Evolutionary conservation across 2,329 filamentous ascomycete genomes (phyloP).

Genomic region (Xylariaceae sp.): DNA sequence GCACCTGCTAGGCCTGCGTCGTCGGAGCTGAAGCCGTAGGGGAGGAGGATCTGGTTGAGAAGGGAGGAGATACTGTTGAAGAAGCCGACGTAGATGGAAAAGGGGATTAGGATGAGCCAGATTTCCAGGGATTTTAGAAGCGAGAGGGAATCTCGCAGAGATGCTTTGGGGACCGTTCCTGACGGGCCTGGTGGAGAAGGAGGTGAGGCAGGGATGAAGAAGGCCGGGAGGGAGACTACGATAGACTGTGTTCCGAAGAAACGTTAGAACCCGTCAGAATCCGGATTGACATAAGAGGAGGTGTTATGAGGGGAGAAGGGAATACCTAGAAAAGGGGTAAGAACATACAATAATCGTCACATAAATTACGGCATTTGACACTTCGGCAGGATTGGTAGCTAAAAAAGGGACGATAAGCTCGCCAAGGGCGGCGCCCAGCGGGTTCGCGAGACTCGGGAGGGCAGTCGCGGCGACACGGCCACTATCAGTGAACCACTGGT

Average conservation of each 20-base stretch:
- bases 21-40: conserved; percentile 77
- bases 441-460: conserved; percentile 77
- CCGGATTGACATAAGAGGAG: neutral
- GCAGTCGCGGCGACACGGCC: conserved; percentile 87
- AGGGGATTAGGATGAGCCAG: conserved; percentile 77
- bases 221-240: conserved; percentile 63
- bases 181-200: conserved; percentile 72
- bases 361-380: conserved; percentile 80
- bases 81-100: conserved; percentile 77
- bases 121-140: conserved; percentile 65
- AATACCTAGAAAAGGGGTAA: conserved; percentile 4
- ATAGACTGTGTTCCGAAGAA: conserved; percentile 31
- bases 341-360: conserved; percentile 70
- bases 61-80: conserved; percentile 91
- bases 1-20: conserved; percentile 87
- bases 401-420: conserved; percentile 80
- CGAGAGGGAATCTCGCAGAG: conserved; percentile 47
- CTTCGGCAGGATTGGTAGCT: conserved; percentile 55
- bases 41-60: conserved; percentile 81
- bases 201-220: conserved; percentile 72
- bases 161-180: conserved; percentile 52
- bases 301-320: neutral
- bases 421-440: conserved; percentile 80
- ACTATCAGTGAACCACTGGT: conserved; percentile 84
- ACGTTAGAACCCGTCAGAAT: neutral